Evolutionary conservation across 192 early-diverging fungal species (phyloP).

Genomic region (Chytriomyces sp.): DNA sequence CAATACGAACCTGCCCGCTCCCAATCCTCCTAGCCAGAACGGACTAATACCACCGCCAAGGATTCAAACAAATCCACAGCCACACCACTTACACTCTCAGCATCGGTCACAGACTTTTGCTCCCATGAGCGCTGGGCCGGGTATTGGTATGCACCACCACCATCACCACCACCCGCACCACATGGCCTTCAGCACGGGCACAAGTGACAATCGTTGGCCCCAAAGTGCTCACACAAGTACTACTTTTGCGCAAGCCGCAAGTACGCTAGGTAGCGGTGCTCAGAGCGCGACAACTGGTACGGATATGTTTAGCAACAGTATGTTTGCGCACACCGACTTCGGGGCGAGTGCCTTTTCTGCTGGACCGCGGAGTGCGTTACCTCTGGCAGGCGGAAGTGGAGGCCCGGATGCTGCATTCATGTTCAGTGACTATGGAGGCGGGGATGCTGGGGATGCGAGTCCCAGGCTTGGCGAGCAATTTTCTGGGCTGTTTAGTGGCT

Average conservation of each 20-base stretch:
- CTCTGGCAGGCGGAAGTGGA: not conserved
- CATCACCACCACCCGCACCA: not conserved
- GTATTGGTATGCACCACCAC: not conserved
- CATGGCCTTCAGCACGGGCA: not conserved
- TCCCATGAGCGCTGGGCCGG: not conserved
- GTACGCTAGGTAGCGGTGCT: not conserved
- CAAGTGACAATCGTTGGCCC: too few species aligned
- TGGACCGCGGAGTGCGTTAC: constrained; percentile 5
- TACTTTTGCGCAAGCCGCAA: not conserved
- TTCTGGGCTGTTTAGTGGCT: not conserved
- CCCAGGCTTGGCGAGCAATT: constrained; percentile 3
- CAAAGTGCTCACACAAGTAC: not conserved
- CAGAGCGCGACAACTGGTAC: not conserved
- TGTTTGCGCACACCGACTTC: not conserved
- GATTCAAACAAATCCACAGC: constrained; percentile 4
- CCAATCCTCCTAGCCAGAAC: not conserved
- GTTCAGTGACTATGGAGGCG: not conserved
- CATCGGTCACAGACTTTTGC: not conserved
- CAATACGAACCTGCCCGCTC: constrained; percentile 11
- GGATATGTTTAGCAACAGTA: not conserved
- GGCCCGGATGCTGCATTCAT: not conserved
- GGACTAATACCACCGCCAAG: constrained; percentile 4
- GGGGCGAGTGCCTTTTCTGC: not conserved
- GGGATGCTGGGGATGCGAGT: not conserved
- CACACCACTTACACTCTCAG: not conserved